A percentile compares a stretch with the other conserved stretches of the same genome.
Evolutionary conservation across 805 yeast species (phyloP).

Genomic region (Zygotorulaspora danielsina): DNA sequence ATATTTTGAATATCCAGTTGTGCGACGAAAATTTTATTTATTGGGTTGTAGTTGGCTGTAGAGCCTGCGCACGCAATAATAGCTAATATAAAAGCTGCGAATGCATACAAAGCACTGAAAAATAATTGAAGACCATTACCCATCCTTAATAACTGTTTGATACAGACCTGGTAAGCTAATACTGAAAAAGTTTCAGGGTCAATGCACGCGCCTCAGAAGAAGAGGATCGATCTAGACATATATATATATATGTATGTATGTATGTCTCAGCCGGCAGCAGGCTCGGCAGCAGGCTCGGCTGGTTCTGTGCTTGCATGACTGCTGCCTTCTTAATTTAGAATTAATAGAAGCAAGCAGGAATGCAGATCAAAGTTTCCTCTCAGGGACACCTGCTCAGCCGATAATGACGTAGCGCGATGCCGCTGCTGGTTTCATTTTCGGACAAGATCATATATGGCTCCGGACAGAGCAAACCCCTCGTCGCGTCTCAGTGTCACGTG

Average conservation of each 20-base stretch:
- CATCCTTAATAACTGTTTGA: constrained; percentile 13
- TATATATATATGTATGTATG: not conserved
- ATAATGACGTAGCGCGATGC: no score
- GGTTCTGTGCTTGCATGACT: not conserved
- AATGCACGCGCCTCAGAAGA: not conserved
- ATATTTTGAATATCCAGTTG: constrained; percentile 42
- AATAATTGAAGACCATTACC: constrained; percentile 21
- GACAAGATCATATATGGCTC: no score
- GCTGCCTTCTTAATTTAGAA: not conserved
- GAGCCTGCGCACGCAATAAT: constrained; percentile 53
- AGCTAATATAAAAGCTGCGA: constrained; percentile 45
- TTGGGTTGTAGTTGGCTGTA: constrained; percentile 39
- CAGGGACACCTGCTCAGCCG: no score
- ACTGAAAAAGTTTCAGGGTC: no score
- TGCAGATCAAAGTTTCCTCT: no score
- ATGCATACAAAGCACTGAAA: constrained; percentile 31
- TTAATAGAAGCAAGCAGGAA: not conserved
- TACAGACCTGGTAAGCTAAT: no score
- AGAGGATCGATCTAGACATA: not conserved
- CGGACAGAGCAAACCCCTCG: no score
- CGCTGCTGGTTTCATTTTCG: no score
- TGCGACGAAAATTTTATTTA: constrained; percentile 45
- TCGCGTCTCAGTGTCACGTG: no score
- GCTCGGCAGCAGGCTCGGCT: constrained; percentile 1
- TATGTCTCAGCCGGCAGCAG: not conserved